Conservation (phyloP, 129 eudicot species). For the Deinandra increscens region DNA sequence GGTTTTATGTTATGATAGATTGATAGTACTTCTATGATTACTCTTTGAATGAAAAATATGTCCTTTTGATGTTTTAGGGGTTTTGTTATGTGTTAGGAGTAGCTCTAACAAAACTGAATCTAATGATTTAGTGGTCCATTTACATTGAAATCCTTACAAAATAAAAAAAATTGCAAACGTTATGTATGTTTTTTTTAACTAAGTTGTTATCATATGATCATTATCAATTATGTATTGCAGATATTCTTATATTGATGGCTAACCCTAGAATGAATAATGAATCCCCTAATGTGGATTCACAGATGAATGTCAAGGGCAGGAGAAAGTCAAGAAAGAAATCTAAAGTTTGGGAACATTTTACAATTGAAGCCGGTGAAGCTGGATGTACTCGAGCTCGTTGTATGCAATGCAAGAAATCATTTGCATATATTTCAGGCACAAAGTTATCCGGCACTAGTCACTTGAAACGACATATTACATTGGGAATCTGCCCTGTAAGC, state of each 20-base stretch:
- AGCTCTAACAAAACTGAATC: not conserved
- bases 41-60: not conserved
- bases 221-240: constrained; percentile 25
- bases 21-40: not conserved
- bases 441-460: constrained; percentile 89
- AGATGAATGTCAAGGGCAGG: constrained; percentile 39
- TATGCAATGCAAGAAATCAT: constrained; percentile 70
- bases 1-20: not conserved
- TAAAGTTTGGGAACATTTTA: constrained; percentile 86
- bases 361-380: constrained; percentile 44
- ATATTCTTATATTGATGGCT: constrained; percentile 39
- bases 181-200: too few species aligned
- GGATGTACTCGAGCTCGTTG: constrained; percentile 66
- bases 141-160: not conserved
- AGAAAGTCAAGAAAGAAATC: constrained; percentile 59
- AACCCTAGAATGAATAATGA: constrained; percentile 32
- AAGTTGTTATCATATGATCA: too few species aligned
- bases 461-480: constrained; percentile 70
- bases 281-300: constrained; percentile 30
- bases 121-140: not conserved
- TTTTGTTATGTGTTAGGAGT: not conserved
- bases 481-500: constrained; percentile 69
- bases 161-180: too few species aligned
- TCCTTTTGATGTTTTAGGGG: constrained; percentile 20
- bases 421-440: constrained; percentile 65